Percentiles rank a stretch among this genome's conserved stretches.
These are phyloP conservation scores for Trichosporon faecale DNA, from an alignment of 1,284 basidiomycete species.

Conservation along the genomic window DNA sequence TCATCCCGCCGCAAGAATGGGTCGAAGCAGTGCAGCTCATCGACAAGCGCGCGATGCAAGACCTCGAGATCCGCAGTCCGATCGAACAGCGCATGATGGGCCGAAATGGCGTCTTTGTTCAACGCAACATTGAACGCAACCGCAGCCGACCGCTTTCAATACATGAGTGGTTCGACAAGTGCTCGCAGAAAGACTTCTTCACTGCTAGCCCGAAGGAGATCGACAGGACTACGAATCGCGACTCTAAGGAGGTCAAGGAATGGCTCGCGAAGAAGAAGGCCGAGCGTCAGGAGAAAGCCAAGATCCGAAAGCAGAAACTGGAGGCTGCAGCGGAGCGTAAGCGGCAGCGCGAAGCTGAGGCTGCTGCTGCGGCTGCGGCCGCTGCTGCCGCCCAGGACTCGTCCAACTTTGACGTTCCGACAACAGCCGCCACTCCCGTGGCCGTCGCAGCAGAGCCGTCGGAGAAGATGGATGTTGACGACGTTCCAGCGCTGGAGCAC, in stretches of 20 bases:
- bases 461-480: constrained; percentile 9
- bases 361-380: constrained; percentile 19
- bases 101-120: constrained; percentile 77
- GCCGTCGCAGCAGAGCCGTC: not conserved
- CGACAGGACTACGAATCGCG: constrained; percentile 35
- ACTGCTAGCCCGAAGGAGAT: constrained; percentile 44
- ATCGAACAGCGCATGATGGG: constrained; percentile 92
- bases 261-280: constrained; percentile 25
- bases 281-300: constrained; percentile 27
- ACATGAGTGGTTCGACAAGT: constrained; percentile 83
- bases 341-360: constrained; percentile 16
- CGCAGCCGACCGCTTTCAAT: constrained; percentile 65
- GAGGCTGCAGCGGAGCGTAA: constrained; percentile 41
- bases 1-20: constrained; percentile 92
- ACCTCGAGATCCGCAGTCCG: constrained; percentile 72
- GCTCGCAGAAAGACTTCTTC: constrained; percentile 48
- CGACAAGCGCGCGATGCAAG: constrained; percentile 61
- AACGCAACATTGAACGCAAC: constrained; percentile 85
- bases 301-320: constrained; percentile 37
- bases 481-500: constrained; percentile 34
- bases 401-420: constrained; percentile 4
- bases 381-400: constrained; percentile 17
- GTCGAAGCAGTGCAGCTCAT: constrained; percentile 67
- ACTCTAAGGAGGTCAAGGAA: constrained; percentile 40
- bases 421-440: not conserved